phyloP scores from a whole-genome alignment of 805 yeast genomes.

The Lipomyces spencermartinsiae region DNA sequence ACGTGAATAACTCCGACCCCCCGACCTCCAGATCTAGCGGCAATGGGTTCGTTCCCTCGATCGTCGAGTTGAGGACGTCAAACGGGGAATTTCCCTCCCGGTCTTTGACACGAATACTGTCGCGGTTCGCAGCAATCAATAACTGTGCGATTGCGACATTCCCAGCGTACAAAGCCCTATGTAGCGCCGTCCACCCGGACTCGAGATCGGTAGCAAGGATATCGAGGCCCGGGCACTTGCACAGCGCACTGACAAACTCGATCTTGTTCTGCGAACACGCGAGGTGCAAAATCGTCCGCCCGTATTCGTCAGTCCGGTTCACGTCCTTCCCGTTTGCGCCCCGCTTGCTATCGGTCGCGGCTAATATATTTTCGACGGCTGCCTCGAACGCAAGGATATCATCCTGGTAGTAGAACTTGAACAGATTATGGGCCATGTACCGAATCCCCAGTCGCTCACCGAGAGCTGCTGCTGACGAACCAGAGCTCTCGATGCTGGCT shows the following conservation, averaged over 20 bases:
- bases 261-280: constrained; percentile 58
- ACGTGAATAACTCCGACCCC: constrained; percentile 57
- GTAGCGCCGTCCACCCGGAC: constrained; percentile 82
- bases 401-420: constrained; percentile 34
- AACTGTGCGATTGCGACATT: constrained; percentile 60
- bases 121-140: constrained; percentile 47
- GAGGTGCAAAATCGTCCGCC: constrained; percentile 60
- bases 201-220: constrained; percentile 64
- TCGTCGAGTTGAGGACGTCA: constrained; percentile 57
- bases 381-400: constrained; percentile 28
- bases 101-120: constrained; percentile 64
- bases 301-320: constrained; percentile 35
- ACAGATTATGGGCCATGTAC: constrained; percentile 27
- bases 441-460: not conserved
- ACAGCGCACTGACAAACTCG: constrained; percentile 54
- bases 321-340: constrained; percentile 25
- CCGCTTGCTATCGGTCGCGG: not conserved
- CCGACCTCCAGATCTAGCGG: constrained; percentile 44
- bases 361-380: constrained; percentile 15
- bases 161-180: constrained; percentile 67
- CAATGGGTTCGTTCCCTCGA: constrained; percentile 36
- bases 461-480: not conserved
- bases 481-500: not conserved
- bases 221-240: constrained; percentile 58
- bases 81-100: constrained; percentile 74